Evolutionary conservation across 148 eudicot genomes (phyloP).

Genomic region (Selenicereus undatus): DNA sequence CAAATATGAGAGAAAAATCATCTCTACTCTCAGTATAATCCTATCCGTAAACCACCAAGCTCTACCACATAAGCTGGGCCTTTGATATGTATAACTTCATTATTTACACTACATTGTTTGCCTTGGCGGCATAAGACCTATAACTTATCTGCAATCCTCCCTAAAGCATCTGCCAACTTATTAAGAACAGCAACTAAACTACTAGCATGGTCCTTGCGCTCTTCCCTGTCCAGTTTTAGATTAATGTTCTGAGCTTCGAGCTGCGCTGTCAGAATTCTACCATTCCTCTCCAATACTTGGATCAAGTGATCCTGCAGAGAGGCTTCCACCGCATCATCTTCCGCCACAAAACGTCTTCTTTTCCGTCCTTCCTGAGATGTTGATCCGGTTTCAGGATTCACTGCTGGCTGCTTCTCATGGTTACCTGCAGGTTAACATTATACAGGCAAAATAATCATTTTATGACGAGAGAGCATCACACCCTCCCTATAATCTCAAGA

Average conservation of each 20-base stretch:
- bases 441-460: neutral
- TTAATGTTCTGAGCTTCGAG: slow-evolving; percentile 74
- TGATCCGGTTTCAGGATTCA: slow-evolving; percentile 39
- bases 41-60: slow-evolving; percentile 2
- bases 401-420: slow-evolving; percentile 35
- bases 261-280: slow-evolving; percentile 53
- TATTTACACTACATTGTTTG: neutral
- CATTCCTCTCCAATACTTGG: slow-evolving; percentile 65
- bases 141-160: slow-evolving; percentile 88
- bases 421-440: slow-evolving; percentile 30
- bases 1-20: neutral
- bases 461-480: neutral
- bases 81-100: neutral
- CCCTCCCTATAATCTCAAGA: neutral
- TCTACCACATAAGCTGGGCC: neutral
- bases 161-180: slow-evolving; percentile 85
- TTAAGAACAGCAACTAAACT: slow-evolving; percentile 65
- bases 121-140: slow-evolving; percentile 27
- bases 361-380: slow-evolving; percentile 51
- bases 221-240: slow-evolving; percentile 62
- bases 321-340: slow-evolving; percentile 33
- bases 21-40: slow-evolving; percentile 11
- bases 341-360: slow-evolving; percentile 44
- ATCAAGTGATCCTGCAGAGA: slow-evolving; percentile 43
- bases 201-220: slow-evolving; percentile 57